Conservation (phyloP, 2,329 filamentous ascomycete genomes). For the Diaporthe eres region DNA sequence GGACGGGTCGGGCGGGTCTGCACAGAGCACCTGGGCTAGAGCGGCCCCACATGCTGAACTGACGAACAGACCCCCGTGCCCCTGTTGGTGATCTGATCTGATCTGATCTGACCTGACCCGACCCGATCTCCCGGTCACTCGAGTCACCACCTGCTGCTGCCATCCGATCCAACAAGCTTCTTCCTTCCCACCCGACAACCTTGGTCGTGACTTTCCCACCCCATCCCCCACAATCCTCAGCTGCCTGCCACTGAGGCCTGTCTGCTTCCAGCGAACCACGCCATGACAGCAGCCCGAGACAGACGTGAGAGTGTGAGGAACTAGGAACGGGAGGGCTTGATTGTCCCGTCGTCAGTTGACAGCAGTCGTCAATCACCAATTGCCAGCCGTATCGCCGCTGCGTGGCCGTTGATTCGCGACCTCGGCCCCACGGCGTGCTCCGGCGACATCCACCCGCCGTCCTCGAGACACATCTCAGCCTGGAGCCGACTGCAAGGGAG, state of each 20-base stretch:
- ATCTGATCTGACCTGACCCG: slow-evolving; percentile 24
- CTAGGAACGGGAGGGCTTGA: slow-evolving; percentile 5
- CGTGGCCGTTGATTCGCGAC: background rate
- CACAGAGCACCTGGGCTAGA: background rate
- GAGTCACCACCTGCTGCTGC: slow-evolving; percentile 19
- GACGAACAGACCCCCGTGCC: background rate
- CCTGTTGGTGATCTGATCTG: slow-evolving; percentile 16
- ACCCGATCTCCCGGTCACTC: background rate
- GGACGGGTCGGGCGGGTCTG: background rate
- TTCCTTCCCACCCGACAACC: background rate
- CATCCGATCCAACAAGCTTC: slow-evolving; percentile 17
- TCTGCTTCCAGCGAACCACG: background rate
- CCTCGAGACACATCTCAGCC: background rate
- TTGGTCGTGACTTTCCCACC: background rate
- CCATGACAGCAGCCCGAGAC: slow-evolving; percentile 1
- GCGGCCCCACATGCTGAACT: background rate
- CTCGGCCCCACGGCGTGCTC: background rate
- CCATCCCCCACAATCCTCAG: background rate
- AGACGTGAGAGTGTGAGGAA: slow-evolving; percentile 20
- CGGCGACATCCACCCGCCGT: background rate
- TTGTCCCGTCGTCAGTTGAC: background rate
- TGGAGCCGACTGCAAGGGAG: background rate
- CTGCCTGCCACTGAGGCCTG: background rate
- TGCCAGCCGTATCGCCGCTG: background rate
- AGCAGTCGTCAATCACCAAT: background rate